A percentile compares a stretch with the other conserved stretches of the same genome.
phyloP scores from a whole-genome alignment of 2,329 filamentous ascomycete species.

The Cytospora leucostoma region DNA sequence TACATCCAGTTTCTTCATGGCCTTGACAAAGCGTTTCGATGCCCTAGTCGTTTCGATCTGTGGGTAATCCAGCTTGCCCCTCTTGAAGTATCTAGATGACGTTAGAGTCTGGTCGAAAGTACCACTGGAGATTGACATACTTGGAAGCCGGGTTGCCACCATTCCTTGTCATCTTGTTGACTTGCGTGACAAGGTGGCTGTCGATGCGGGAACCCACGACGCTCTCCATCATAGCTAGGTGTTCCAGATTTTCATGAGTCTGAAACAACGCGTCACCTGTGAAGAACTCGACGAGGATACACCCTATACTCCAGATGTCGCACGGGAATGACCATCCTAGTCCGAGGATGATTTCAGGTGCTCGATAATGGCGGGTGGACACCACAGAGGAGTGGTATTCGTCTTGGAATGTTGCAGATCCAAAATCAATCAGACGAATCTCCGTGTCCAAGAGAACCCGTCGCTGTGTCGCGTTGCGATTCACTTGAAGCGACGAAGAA shows the following conservation, averaged over 20 bases:
- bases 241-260: constrained; percentile 72
- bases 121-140: constrained; percentile 43
- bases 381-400: constrained; percentile 74
- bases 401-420: constrained; percentile 71
- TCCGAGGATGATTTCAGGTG: constrained; percentile 70
- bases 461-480: constrained; percentile 63
- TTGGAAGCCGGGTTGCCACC: constrained; percentile 64
- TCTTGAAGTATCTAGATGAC: constrained; percentile 62
- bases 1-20: constrained; percentile 70
- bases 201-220: constrained; percentile 64
- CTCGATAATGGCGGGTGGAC: constrained; percentile 69
- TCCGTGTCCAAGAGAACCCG: constrained; percentile 68
- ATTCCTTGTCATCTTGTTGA: constrained; percentile 59
- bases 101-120: constrained; percentile 33
- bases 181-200: constrained; percentile 56
- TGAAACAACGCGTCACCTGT: constrained; percentile 72
- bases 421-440: constrained; percentile 71
- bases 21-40: constrained; percentile 67
- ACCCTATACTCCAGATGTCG: constrained; percentile 74
- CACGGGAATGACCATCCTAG: constrained; percentile 72
- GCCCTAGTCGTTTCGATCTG: constrained; percentile 63
- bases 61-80: constrained; percentile 66
- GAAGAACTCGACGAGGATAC: constrained; percentile 71
- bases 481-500: constrained; percentile 62
- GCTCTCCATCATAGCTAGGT: constrained; percentile 75